Base-by-base conservation (phyloP, 805 yeast species). In the Kurtzmaniella cleridarum region DNA sequence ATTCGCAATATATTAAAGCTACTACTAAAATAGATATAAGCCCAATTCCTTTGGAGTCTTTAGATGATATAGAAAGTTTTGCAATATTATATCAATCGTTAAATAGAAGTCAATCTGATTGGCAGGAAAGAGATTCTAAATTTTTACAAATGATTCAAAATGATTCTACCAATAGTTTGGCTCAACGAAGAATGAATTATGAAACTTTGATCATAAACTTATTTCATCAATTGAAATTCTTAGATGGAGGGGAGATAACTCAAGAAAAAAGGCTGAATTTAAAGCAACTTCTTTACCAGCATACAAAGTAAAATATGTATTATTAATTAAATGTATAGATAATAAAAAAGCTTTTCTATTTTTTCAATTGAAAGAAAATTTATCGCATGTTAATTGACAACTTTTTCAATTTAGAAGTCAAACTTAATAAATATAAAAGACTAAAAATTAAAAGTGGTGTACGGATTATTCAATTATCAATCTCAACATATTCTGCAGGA, bases 61-160 rank as follows among this genome's bases (percentile, higher is more conserved):
- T 64, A 34, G 79, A 75, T 35, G 81, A 75, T 43, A 71, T 76
- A 17, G 78, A 73, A 45, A 74, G 71, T 17, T 76, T 76, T 41
- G 59, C 71, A 1, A 64, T 67, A 6, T 75, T 70, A 40, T 76
- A 72, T 47, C 58, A 64, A 23, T 61, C 72, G 3, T 52, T 74
- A 15, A 62, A 59, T 40, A 62, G 56, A 35, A 42, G 49, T 17
- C 57, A 57, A n/a, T 49, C 55, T 38, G 59, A 55, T 9, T 75
- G 78, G 76, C 50, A 49, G 2, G 55, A 46, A 14, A 59, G 74
- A 46, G 72, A 69, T 45, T 49, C 50, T 3, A 48, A 44, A 36
- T 66, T 59, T 42, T 43, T 59, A 14, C 48, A 50, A 18, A 45
- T 49, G 18, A 46, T 67, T 41, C 39, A 40, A 32, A 11, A 32